Base-by-base conservation (phyloP, 1,139 yeast species). In the Yamadazyma taylorii region DNA sequence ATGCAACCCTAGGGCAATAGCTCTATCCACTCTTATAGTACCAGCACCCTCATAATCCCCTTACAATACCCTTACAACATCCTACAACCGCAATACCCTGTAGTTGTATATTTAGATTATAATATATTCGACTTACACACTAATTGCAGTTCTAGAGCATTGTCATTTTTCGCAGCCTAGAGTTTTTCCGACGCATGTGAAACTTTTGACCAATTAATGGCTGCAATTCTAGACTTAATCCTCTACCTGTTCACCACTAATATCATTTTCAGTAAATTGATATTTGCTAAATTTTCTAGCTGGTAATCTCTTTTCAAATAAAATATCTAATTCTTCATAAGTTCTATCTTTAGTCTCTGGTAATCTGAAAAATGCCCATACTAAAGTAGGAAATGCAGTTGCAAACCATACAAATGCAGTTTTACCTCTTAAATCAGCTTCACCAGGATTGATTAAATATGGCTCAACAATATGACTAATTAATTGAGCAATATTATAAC, bases 321-420 rank as follows among this genome's bases (percentile, higher is more conserved):
- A 60, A 30, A 61, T 48, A 55, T 78, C 84, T 50, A 78, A 55
- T 51, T 79, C 84, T 35, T 76, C 82, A 49, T 63, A 75, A 4
- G 81, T 75, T 52, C 82, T 67, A 36, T 64, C 69, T 51, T 61
- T 64, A 14, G 81, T 71, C 50, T 79, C 84, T 5, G 85, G 85
- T 32, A 78, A 59, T 35, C 75, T 67, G 54, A 77, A 75, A 53
- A 53, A 73, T 23, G 62, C 50, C 81, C 81, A 72, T 32, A 63
- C 40, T 23, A 58, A 50, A 35, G 61, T 56, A 15, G 64, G n/a
- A 2, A 69, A 43, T n/a, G 73, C 62, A 34, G 73, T 54, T 1
- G 72, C 81, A 14, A 73, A 77, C 69, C 75, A 78, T 48, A 78
- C 63, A 51, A 74, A 75, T 2, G 76, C 82, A 17, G 78, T 64